Evolutionary conservation across 768 basidiomycete species (phyloP).

Genomic region (Coprinellus micaceus): DNA sequence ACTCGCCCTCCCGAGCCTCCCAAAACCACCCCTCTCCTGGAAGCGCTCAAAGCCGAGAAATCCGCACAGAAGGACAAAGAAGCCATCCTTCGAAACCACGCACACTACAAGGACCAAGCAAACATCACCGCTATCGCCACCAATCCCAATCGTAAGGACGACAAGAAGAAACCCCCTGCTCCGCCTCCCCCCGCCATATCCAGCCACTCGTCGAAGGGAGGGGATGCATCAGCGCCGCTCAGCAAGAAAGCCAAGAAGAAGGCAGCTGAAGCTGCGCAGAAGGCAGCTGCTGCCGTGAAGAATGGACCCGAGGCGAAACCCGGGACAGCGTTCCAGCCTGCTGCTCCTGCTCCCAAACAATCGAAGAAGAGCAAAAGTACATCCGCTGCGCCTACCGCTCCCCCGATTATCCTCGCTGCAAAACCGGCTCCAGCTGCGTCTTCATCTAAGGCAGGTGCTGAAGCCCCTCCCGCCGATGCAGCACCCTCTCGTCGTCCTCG

Average conservation of each 20-base stretch:
- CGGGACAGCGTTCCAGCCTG: slow-evolving; percentile 1
- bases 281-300: slow-evolving; percentile 3
- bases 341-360: slow-evolving; percentile 15
- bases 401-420: slow-evolving; percentile 13
- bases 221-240: slow-evolving; percentile 13
- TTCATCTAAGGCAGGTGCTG: slow-evolving; percentile 12
- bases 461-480: slow-evolving; percentile 4
- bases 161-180: slow-evolving; percentile 25
- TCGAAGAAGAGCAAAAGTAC: background rate
- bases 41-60: slow-evolving; percentile 87
- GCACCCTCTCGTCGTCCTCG: slow-evolving; percentile 40
- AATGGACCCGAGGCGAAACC: slow-evolving; percentile 5
- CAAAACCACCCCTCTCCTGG: slow-evolving; percentile 87
- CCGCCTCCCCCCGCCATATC: slow-evolving; percentile 2
- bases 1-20: slow-evolving; percentile 57
- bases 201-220: slow-evolving; percentile 17
- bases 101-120: slow-evolving; percentile 59
- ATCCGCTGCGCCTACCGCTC: slow-evolving; percentile 2
- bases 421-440: slow-evolving; percentile 11
- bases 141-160: slow-evolving; percentile 32
- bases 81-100: slow-evolving; percentile 65
- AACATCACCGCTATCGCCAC: slow-evolving; percentile 18
- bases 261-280: slow-evolving; percentile 6
- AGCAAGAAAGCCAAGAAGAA: slow-evolving; percentile 19
- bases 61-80: slow-evolving; percentile 69